Evolutionary conservation across 768 basidiomycete species (phyloP), one percentile per base, ranked within the genome.

Genomic region (Tricholoma sp.): DNA sequence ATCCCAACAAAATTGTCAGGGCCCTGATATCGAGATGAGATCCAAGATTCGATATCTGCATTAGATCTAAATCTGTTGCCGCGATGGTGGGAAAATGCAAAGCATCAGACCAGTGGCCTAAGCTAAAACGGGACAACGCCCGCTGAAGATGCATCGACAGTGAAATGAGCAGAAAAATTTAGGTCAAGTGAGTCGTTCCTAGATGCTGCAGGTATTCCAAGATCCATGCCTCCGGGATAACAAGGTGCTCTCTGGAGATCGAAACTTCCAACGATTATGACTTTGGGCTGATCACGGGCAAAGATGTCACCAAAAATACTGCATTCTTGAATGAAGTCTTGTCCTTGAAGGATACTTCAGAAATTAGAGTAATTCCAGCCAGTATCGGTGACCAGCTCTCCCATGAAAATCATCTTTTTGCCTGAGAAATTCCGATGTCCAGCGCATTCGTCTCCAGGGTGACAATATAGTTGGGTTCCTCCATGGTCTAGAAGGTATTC

Each of bases 351-450:
- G 86, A 83, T 36, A 94, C 85, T 63, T 89, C 85, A 2, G 94
- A 93, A 64, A 94, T 84, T 50, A 99, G 85, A 1, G 83, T 81
- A 36, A 88, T 88, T 20, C 95, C 94, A 7, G 88, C 81, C 44
- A 82, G 74, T 49, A 95, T 84, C 24, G 93, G 88, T 6, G 83
- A 75, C 47, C 90, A 85, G 65, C 96, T 88, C 52, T 89, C 86
- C 96, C 95, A 98, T 50, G 88, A 85, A 73, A 98, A 94, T 97
- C 97, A 99, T 68, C 96, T 91, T 76, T 99, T 99, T 47, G 91
- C 92, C 67, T 89, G 85, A 6, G 98, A 76, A 15, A 98, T 91
- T 41, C 93, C 95, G 60, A 98, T 86, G 32, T 80, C 82, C n/a
- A n/a, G n/a, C 2, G 93, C 89, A 60, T 93, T 88, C 5, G 80